phyloP scores from a whole-genome alignment of 2,329 filamentous ascomycete genomes.

The Pezicula neosporulosa region DNA sequence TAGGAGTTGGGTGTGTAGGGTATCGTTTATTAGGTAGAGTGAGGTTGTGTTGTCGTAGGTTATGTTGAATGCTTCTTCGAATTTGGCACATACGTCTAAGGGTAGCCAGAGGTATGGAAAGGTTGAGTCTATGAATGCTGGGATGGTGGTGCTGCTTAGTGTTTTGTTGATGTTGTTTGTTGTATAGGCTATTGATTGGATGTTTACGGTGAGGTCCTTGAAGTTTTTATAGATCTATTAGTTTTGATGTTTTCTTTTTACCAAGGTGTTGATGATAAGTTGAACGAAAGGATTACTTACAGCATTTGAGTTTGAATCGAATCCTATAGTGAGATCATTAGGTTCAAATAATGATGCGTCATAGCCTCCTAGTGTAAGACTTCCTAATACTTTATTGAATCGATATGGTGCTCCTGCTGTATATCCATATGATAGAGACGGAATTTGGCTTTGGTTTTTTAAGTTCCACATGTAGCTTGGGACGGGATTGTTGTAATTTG shows the following conservation, averaged over 20 bases:
- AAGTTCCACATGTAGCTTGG: slow-evolving; percentile 32
- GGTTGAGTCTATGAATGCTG: not conserved
- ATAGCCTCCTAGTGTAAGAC: slow-evolving; percentile 36
- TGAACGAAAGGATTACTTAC: slow-evolving; percentile 31
- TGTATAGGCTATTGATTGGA: not conserved
- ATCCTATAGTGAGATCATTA: slow-evolving; percentile 32
- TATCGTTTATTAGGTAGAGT: slow-evolving; percentile 29
- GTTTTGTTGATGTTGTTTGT: not conserved
- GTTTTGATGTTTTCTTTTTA: not conserved
- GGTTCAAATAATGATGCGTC: slow-evolving; percentile 33
- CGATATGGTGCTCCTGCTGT: slow-evolving; percentile 37
- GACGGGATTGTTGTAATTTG: slow-evolving; percentile 28
- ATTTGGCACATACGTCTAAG: slow-evolving; percentile 19
- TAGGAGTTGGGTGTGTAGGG: slow-evolving; percentile 19
- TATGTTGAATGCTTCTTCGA: slow-evolving; percentile 29
- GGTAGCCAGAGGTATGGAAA: not conserved
- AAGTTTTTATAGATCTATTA: not conserved
- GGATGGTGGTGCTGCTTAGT: too few relatives aligned
- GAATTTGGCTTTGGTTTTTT: slow-evolving; percentile 31
- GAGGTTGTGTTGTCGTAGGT: slow-evolving; percentile 21
- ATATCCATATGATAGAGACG: slow-evolving; percentile 36
- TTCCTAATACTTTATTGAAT: slow-evolving; percentile 28
- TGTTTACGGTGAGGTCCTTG: not conserved
- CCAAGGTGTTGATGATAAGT: slow-evolving; percentile 14
- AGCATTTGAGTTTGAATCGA: slow-evolving; percentile 33